Conservation (phyloP, 176 grass and related monocot species). For the Dactylis glomerata region DNA sequence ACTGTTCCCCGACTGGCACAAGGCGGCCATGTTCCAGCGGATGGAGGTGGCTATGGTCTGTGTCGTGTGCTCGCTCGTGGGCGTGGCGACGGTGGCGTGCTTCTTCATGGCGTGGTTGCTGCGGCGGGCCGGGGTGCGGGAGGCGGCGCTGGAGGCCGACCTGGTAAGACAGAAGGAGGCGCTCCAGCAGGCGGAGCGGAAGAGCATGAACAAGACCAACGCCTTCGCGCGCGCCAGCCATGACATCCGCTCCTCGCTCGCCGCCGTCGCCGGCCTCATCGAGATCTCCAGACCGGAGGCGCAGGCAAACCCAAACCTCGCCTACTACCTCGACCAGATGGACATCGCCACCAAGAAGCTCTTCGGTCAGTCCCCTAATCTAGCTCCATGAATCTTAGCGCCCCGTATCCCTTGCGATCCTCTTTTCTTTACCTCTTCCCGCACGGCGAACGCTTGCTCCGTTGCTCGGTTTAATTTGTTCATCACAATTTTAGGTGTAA, state of each 20-base stretch:
- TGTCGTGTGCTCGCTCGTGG: neutral
- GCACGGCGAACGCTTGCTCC: no score
- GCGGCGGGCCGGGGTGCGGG: constrained; percentile 7
- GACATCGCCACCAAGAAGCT: constrained; percentile 52
- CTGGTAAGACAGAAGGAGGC: constrained; percentile 59
- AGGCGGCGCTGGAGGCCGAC: constrained; percentile 42
- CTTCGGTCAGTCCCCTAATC: constrained; percentile 49
- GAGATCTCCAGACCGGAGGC: constrained; percentile 34
- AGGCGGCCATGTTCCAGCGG: neutral
- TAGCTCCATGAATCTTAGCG: no score
- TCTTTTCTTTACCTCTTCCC: no score
- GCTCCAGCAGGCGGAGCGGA: no score
- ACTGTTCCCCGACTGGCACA: no score
- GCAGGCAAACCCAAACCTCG: constrained; percentile 19
- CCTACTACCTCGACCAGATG: constrained; percentile 48
- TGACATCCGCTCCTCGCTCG: constrained; percentile 55
- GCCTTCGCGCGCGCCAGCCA: constrained; percentile 70
- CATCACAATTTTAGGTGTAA: no score
- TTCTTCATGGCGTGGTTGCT: neutral
- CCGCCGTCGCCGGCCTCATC: constrained; percentile 44
- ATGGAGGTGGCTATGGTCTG: neutral
- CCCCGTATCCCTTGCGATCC: no score
- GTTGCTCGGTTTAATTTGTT: no score
- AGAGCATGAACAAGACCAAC: constrained; percentile 89
- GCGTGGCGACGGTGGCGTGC: neutral